These are phyloP conservation scores for Phytophthora pluvialis DNA, from an alignment of 352 stramenopile genomes.

Conservation along the genomic window DNA sequence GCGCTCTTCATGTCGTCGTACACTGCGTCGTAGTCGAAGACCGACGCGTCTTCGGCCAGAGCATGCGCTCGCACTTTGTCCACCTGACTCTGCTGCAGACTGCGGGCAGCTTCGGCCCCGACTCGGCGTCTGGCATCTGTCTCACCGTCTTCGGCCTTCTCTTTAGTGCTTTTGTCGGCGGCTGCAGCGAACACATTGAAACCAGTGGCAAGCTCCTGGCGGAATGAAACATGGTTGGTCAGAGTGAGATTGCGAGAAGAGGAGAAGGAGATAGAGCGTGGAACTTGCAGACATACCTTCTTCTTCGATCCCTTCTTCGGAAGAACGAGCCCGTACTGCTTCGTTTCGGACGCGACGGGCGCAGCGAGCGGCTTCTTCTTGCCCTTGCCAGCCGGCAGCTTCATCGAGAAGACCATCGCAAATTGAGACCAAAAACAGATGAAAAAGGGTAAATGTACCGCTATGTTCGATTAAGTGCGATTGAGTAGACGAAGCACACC, in stretches of 20 bases:
- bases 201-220: conserved; percentile 27
- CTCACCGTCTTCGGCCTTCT: conserved; percentile 5
- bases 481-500: neutral
- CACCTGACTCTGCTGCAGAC: conserved; percentile 57
- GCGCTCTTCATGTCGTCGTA: conserved; percentile 87
- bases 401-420: conserved; percentile 77
- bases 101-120: conserved; percentile 55
- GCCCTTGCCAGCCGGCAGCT: conserved; percentile 50
- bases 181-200: conserved; percentile 34
- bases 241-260: conserved; percentile 15
- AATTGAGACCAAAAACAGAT: neutral
- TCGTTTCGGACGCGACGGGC: conserved; percentile 20
- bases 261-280: neutral
- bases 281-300: conserved; percentile 29
- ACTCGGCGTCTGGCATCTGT: conserved; percentile 39
- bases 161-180: conserved; percentile 23
- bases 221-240: conserved; percentile 7
- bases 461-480: conserved; percentile 1
- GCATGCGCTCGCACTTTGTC: conserved; percentile 60
- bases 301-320: conserved; percentile 45
- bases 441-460: neutral
- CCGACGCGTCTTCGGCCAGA: conserved; percentile 76
- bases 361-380: conserved; percentile 36
- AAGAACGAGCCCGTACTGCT: conserved; percentile 57
- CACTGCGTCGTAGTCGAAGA: conserved; percentile 92